These are phyloP conservation scores for Umbellularia californica DNA, from an alignment of 164 flowering plant species.

Conservation along the genomic window DNA sequence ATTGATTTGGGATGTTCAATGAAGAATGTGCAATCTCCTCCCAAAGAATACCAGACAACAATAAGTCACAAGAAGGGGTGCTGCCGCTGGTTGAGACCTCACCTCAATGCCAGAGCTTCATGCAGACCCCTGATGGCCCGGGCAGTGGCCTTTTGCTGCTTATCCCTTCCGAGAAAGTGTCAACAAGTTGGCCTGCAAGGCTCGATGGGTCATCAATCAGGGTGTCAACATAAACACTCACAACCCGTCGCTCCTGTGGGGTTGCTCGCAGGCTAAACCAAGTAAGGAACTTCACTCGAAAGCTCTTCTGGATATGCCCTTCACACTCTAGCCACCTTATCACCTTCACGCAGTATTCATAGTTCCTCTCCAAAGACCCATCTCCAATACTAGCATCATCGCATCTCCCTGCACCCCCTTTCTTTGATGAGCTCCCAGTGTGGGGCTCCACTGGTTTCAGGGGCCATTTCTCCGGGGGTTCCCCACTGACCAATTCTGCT, in stretches of 20 bases:
- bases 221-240: conserved; percentile 9
- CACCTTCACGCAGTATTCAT: conserved; percentile 13
- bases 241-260: conserved; percentile 27
- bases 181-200: conserved; percentile 10
- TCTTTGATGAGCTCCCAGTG: conserved; percentile 36
- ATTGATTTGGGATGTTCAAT: conserved; percentile 12
- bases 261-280: conserved; percentile 13
- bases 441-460: conserved; percentile 39
- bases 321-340: conserved; percentile 15
- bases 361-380: conserved; percentile 16
- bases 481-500: conserved; percentile 33
- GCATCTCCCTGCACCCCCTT: conserved; percentile 22
- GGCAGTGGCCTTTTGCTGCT: conserved; percentile 19
- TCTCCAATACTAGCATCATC: conserved; percentile 29
- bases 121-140: conserved; percentile 69
- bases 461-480: conserved; percentile 24
- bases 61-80: background rate
- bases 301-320: conserved; percentile 11
- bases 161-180: conserved; percentile 6
- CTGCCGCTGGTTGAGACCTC: conserved; percentile 2
- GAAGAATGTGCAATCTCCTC: background rate
- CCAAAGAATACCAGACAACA: conserved; percentile 8
- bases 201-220: conserved; percentile 14
- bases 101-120: conserved; percentile 77
- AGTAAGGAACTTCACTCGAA: conserved; percentile 12